Percentiles rank a stretch among this genome's conserved stretches.
These are phyloP conservation scores for Quercus rubra DNA, from an alignment of 306 rosid genomes.

Conservation along the genomic window DNA sequence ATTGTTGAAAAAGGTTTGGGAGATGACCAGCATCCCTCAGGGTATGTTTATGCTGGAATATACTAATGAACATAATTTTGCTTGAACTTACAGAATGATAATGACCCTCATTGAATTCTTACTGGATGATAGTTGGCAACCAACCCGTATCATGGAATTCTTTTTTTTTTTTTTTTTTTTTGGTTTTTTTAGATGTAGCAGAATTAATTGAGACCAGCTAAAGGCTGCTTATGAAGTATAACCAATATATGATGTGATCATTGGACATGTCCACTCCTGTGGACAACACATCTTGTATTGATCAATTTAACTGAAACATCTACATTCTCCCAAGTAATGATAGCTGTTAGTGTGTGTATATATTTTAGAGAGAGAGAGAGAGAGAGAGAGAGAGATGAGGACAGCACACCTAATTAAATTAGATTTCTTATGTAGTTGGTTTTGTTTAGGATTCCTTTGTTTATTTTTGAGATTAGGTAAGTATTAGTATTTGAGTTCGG, in stretches of 20 bases:
- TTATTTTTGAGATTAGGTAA: too few species aligned
- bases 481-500: too few species aligned
- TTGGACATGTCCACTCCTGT: too few species aligned
- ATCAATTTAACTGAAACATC: neutral
- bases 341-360: neutral
- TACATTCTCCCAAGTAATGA: neutral
- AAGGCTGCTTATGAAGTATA: neutral
- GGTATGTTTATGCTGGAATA: constrained; percentile 43
- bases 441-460: too few species aligned
- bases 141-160: too few species aligned
- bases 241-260: neutral
- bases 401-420: too few species aligned
- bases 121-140: too few species aligned
- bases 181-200: constrained; percentile 10
- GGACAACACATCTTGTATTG: neutral
- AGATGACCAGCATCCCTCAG: constrained; percentile 94
- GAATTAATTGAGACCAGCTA: neutral
- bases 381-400: too few species aligned
- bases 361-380: too few species aligned
- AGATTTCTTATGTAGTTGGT: too few species aligned
- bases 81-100: constrained; percentile 15
- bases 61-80: constrained; percentile 3
- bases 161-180: neutral
- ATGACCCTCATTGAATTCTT: constrained; percentile 3
- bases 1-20: constrained; percentile 79